Percentiles rank a stretch among this genome's conserved stretches.
Conservation (phyloP, 164 flowering plant species). For the Macadamia integrifolia region DNA sequence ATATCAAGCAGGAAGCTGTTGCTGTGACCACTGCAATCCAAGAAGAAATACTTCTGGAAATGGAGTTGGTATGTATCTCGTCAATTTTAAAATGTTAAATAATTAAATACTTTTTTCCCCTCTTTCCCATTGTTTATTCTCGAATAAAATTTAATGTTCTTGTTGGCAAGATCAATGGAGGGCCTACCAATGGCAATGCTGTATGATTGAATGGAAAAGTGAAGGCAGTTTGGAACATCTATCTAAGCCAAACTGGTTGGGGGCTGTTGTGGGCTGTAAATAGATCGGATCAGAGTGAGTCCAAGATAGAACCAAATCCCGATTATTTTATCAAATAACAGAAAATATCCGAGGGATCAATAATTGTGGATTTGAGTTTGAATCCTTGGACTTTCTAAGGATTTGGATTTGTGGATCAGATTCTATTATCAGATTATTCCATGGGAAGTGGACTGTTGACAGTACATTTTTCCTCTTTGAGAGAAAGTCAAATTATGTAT, state of each 20-base stretch:
- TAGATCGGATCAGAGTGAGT: no score
- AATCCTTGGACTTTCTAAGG: no score
- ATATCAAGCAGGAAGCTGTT: constrained; percentile 70
- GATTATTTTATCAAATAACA: no score
- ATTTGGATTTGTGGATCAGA: no score
- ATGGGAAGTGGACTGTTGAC: no score
- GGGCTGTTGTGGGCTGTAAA: no score
- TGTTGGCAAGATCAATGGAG: background rate
- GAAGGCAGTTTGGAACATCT: background rate
- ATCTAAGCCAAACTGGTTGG: background rate
- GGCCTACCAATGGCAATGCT: background rate
- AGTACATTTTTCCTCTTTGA: no score
- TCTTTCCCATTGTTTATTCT: background rate
- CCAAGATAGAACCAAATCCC: no score
- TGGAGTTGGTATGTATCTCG: constrained; percentile 66
- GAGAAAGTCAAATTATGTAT: no score
- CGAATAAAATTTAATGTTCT: background rate
- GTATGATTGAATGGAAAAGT: background rate
- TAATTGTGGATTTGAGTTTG: no score
- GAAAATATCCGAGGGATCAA: no score
- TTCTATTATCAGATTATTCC: no score
- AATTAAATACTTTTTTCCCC: background rate
- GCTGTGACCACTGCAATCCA: constrained; percentile 81
- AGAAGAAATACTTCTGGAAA: constrained; percentile 79
- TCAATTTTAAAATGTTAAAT: background rate